Conservation (phyloP, 2,329 filamentous ascomycete species). For the Capronia epimyces region DNA sequence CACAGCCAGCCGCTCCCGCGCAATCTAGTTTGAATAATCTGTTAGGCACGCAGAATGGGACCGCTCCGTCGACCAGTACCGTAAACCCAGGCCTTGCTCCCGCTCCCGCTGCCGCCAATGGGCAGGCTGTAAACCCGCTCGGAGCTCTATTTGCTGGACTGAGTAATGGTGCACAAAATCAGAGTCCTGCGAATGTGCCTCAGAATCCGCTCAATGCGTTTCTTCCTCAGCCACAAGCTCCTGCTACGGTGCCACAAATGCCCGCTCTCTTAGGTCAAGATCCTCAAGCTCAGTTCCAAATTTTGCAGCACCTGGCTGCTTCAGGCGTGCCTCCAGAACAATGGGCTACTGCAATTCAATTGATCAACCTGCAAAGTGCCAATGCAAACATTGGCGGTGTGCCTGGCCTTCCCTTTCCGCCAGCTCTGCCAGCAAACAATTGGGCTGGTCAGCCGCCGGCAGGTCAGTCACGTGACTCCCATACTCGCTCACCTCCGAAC, state of each 20-base stretch:
- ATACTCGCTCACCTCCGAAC: slow-evolving; percentile 58
- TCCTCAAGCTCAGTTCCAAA: slow-evolving; percentile 65
- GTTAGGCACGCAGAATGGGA: slow-evolving; percentile 45
- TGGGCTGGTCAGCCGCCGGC: slow-evolving; percentile 36
- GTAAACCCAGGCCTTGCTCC: slow-evolving; percentile 43
- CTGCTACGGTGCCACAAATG: slow-evolving; percentile 28
- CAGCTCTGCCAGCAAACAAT: slow-evolving; percentile 29
- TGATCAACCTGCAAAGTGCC: slow-evolving; percentile 42
- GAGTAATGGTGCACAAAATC: slow-evolving; percentile 38
- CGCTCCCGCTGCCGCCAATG: slow-evolving; percentile 37
- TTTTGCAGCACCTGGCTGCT: slow-evolving; percentile 69
- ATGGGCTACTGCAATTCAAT: slow-evolving; percentile 56
- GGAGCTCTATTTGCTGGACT: slow-evolving; percentile 46
- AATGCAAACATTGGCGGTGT: slow-evolving; percentile 32
- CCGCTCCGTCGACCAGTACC: slow-evolving; percentile 35
- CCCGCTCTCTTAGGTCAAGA: slow-evolving; percentile 35
- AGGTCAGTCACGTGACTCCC: slow-evolving; percentile 47
- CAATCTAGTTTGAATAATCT: slow-evolving; percentile 45
- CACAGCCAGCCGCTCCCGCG: slow-evolving; percentile 38
- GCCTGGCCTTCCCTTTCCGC: slow-evolving; percentile 34
- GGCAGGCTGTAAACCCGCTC: slow-evolving; percentile 58
- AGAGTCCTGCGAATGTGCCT: slow-evolving; percentile 32
- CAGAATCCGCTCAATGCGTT: slow-evolving; percentile 41
- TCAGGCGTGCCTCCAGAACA: slow-evolving; percentile 74
- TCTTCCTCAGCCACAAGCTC: slow-evolving; percentile 37